These are phyloP conservation scores for Streptanthus diversifolius DNA, from an alignment of 345 rosid species.

Conservation along the genomic window DNA sequence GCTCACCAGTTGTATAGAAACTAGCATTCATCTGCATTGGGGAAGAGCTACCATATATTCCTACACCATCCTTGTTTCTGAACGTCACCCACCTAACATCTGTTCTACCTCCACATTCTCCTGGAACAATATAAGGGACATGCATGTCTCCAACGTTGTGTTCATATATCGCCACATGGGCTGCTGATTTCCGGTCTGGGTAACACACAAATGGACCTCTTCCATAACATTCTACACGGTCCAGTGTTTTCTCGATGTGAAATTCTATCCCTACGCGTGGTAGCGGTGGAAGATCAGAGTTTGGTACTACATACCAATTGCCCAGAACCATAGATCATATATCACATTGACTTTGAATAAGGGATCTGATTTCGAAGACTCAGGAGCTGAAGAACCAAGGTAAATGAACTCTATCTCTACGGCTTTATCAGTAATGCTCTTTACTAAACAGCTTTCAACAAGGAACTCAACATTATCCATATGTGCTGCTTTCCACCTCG, in stretches of 20 bases:
- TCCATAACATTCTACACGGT: conserved; percentile 79
- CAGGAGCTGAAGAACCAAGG: conserved; percentile 35
- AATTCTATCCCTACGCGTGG: conserved; percentile 89
- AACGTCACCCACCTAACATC: conserved; percentile 95
- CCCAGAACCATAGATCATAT: conserved; percentile 67
- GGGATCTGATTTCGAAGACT: conserved; percentile 35
- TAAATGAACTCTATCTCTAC: conserved; percentile 55
- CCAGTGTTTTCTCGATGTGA: conserved; percentile 63
- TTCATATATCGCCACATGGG: conserved; percentile 69
- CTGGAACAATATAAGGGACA: conserved; percentile 95
- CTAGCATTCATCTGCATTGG: conserved; percentile 96
- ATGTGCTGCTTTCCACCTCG: conserved; percentile 77
- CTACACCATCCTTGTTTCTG: conserved; percentile 61
- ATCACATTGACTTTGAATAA: conserved; percentile 58
- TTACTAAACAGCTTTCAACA: conserved; percentile 61
- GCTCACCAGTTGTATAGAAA: conserved; percentile 64
- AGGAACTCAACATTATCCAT: conserved; percentile 49
- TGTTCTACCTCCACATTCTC: conserved; percentile 83
- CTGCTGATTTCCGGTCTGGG: conserved; percentile 95
- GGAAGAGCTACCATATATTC: conserved; percentile 71
- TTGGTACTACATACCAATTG: conserved; percentile 60
- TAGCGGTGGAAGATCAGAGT: conserved; percentile 73
- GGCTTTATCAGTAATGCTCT: conserved; percentile 37
- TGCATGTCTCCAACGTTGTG: conserved; percentile 68
- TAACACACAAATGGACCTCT: conserved; percentile 97